phyloP scores from a whole-genome alignment of 345 rosid genomes.

The Ceriops decandra region DNA sequence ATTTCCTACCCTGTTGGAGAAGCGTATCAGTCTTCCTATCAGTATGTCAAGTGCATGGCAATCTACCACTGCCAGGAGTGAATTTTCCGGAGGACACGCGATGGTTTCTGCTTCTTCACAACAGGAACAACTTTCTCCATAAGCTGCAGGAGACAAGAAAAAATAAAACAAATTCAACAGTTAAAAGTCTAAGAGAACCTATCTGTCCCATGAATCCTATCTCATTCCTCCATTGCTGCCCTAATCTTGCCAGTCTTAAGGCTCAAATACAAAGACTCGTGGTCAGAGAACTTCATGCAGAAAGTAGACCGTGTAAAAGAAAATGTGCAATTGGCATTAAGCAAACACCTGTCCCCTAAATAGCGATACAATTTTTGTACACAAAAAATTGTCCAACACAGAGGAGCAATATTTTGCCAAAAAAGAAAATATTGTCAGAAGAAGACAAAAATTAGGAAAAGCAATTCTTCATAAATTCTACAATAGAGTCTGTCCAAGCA shows the following conservation, averaged over 20 bases:
- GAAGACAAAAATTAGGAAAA: too few relatives aligned
- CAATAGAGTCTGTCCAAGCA: too few relatives aligned
- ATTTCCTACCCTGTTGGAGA: slow-evolving; percentile 11
- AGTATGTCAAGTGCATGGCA: slow-evolving; percentile 1
- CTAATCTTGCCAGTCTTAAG: not conserved
- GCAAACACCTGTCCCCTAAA: too few relatives aligned
- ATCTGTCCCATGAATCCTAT: slow-evolving; percentile 4
- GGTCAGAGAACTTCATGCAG: too few relatives aligned
- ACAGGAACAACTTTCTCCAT: slow-evolving; percentile 72
- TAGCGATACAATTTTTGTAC: too few relatives aligned
- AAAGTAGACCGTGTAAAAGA: too few relatives aligned
- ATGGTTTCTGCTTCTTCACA: slow-evolving; percentile 55
- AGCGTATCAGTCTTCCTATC: not conserved
- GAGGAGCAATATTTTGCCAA: too few relatives aligned
- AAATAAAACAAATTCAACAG: not conserved
- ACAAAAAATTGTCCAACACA: too few relatives aligned
- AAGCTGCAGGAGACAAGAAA: slow-evolving; percentile 41
- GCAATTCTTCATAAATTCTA: too few relatives aligned
- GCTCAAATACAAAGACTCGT: too few relatives aligned
- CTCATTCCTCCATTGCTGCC: not conserved
- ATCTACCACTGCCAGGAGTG: slow-evolving; percentile 61
- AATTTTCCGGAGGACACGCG: slow-evolving; percentile 51
- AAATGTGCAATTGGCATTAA: too few relatives aligned
- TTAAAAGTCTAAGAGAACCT: not conserved
- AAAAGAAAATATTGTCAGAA: too few relatives aligned